Evolutionary conservation across 768 basidiomycete genomes (phyloP).

Genomic region (Russula sp.): DNA sequence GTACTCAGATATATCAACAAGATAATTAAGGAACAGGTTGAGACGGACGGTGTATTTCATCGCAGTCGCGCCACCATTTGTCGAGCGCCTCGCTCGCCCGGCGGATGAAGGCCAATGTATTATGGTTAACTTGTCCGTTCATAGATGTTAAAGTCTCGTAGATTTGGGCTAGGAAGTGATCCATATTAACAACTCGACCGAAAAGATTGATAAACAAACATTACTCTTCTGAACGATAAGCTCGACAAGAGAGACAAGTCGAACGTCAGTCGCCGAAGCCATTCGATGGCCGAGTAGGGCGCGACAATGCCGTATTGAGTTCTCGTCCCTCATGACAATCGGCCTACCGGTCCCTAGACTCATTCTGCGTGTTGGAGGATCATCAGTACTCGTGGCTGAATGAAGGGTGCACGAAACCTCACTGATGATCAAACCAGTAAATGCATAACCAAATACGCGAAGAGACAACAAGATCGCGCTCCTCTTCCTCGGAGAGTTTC

Average conservation of each 20-base stretch:
- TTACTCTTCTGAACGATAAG: slow-evolving; percentile 86
- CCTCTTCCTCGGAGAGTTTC: slow-evolving; percentile 69
- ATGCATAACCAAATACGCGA: slow-evolving; percentile 92
- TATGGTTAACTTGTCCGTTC: slow-evolving; percentile 79
- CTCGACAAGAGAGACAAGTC: slow-evolving; percentile 82
- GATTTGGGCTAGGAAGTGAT: slow-evolving; percentile 62
- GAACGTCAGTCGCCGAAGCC: slow-evolving; percentile 84
- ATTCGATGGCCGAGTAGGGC: slow-evolving; percentile 76
- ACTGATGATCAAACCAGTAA: slow-evolving; percentile 97
- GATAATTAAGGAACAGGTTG: not conserved
- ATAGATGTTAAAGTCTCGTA: slow-evolving; percentile 84
- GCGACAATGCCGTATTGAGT: slow-evolving; percentile 78
- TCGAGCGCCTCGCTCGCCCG: slow-evolving; percentile 81
- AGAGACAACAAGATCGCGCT: slow-evolving; percentile 84
- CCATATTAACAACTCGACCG: not conserved
- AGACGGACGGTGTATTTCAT: slow-evolving; percentile 67
- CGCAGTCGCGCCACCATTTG: slow-evolving; percentile 87
- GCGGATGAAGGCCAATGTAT: slow-evolving; percentile 79
- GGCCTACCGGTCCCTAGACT: slow-evolving; percentile 89
- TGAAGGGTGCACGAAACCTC: slow-evolving; percentile 27
- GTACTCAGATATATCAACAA: slow-evolving; percentile 10
- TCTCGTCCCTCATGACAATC: slow-evolving; percentile 83
- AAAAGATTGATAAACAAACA: slow-evolving; percentile 21
- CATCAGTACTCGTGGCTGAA: slow-evolving; percentile 9
- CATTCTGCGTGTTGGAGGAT: slow-evolving; percentile 45